phyloP scores from a whole-genome alignment of 1,139 yeast genomes.

The Scheffersomyces segobiensis region DNA sequence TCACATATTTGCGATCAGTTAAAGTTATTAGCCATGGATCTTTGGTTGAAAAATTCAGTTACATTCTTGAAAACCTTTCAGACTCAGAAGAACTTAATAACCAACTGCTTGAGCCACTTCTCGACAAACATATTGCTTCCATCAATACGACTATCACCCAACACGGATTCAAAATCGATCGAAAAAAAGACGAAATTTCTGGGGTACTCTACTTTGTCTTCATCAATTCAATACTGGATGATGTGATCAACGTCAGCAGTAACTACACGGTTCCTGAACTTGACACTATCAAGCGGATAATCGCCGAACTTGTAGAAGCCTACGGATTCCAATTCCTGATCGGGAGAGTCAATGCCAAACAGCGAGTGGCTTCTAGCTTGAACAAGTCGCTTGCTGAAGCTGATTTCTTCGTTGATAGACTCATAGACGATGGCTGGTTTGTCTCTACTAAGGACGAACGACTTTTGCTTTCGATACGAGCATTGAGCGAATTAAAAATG shows the following conservation, averaged over 20 bases:
- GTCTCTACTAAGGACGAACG: constrained; percentile 21
- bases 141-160: constrained; percentile 41
- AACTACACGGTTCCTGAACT: constrained; percentile 48
- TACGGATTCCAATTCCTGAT: constrained; percentile 25
- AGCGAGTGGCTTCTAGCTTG: constrained; percentile 20
- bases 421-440: constrained; percentile 59
- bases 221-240: constrained; percentile 44
- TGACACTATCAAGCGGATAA: constrained; percentile 45
- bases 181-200: constrained; percentile 36
- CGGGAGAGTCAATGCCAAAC: constrained; percentile 31
- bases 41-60: constrained; percentile 14
- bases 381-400: constrained; percentile 34
- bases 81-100: constrained; percentile 3
- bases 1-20: constrained; percentile 46
- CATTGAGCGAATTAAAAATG: constrained; percentile 48
- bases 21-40: constrained; percentile 15
- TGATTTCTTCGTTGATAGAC: constrained; percentile 31
- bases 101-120: constrained; percentile 9
- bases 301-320: constrained; percentile 46
- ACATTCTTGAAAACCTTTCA: constrained; percentile 8
- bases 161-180: constrained; percentile 48
- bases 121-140: constrained; percentile 29
- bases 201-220: constrained; percentile 39
- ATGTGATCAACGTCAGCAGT: constrained; percentile 42
- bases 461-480: constrained; percentile 40